Conservation (phyloP, 345 rosid genomes). For the Brassica incana region DNA sequence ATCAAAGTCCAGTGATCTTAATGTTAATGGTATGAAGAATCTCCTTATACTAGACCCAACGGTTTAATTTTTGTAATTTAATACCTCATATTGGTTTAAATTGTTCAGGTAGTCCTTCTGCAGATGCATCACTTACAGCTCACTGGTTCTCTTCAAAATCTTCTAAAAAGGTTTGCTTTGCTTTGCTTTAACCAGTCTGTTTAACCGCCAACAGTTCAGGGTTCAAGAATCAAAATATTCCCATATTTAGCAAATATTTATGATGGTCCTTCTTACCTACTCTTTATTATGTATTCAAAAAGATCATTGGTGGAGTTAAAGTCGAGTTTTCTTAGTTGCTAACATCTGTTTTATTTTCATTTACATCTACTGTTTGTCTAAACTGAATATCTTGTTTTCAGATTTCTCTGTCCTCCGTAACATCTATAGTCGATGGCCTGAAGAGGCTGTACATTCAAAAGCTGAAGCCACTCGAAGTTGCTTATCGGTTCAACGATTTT, state of each 20-base stretch:
- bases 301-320: neutral
- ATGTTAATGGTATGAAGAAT: slow-evolving; percentile 53
- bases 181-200: slow-evolving; percentile 9
- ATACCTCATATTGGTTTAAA: slow-evolving; percentile 9
- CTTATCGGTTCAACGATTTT: slow-evolving; percentile 89
- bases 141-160: slow-evolving; percentile 87
- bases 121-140: slow-evolving; percentile 53
- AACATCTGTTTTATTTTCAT: neutral
- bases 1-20: slow-evolving; percentile 50
- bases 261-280: slow-evolving; percentile 1
- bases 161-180: slow-evolving; percentile 65
- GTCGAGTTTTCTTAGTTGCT: slow-evolving; percentile 1
- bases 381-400: slow-evolving; percentile 38
- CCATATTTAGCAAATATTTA: neutral
- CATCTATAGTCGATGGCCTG: slow-evolving; percentile 90
- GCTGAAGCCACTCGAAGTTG: slow-evolving; percentile 85
- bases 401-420: slow-evolving; percentile 79
- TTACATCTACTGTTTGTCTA: slow-evolving; percentile 10
- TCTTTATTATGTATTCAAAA: neutral
- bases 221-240: neutral
- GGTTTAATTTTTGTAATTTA: slow-evolving; percentile 14
- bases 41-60: slow-evolving; percentile 1
- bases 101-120: slow-evolving; percentile 54
- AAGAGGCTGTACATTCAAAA: slow-evolving; percentile 86
- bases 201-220: slow-evolving; percentile 11